Conservation (phyloP, 2,329 filamentous ascomycete species). For the Geoglossum cookeanum region DNA sequence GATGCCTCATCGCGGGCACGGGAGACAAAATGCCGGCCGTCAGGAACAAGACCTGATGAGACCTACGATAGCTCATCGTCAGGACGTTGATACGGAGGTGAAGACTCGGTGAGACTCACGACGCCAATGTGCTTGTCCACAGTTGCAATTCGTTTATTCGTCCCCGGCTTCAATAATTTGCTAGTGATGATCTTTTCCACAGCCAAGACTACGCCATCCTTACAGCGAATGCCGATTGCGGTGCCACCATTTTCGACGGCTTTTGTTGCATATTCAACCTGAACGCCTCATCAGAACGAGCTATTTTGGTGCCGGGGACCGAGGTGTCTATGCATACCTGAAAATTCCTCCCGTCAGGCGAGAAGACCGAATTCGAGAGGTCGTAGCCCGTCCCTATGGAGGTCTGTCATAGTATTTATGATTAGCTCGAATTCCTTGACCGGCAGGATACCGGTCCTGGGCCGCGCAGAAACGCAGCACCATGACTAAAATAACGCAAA, state of each 20-base stretch:
- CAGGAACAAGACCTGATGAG: constrained; percentile 82
- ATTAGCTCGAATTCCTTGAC: neutral
- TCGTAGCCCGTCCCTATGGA: constrained; percentile 99
- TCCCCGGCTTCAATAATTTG: constrained; percentile 84
- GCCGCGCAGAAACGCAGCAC: too few relatives aligned
- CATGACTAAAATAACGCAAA: neutral
- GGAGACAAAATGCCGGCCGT: constrained; percentile 86
- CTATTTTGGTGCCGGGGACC: neutral
- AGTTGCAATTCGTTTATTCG: constrained; percentile 93
- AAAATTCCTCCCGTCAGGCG: constrained; percentile 95
- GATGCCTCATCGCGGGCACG: constrained; percentile 86
- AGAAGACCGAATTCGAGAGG: constrained; percentile 98
- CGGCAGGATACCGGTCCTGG: too few relatives aligned
- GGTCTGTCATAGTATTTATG: constrained; percentile 39
- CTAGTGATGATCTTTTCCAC: constrained; percentile 93
- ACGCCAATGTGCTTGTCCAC: constrained; percentile 86
- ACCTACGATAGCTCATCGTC: constrained; percentile 35
- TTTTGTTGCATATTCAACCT: constrained; percentile 92
- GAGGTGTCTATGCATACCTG: constrained; percentile 38
- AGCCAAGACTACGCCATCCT: constrained; percentile 88
- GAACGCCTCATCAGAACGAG: constrained; percentile 1
- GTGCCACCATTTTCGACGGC: constrained; percentile 97
- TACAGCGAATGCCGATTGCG: constrained; percentile 87
- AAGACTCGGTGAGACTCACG: constrained; percentile 35
- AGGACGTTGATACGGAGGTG: neutral